These are phyloP conservation scores for Cyclotella baltica DNA, from an alignment of 108 stramenopile species.

Conservation along the genomic window DNA sequence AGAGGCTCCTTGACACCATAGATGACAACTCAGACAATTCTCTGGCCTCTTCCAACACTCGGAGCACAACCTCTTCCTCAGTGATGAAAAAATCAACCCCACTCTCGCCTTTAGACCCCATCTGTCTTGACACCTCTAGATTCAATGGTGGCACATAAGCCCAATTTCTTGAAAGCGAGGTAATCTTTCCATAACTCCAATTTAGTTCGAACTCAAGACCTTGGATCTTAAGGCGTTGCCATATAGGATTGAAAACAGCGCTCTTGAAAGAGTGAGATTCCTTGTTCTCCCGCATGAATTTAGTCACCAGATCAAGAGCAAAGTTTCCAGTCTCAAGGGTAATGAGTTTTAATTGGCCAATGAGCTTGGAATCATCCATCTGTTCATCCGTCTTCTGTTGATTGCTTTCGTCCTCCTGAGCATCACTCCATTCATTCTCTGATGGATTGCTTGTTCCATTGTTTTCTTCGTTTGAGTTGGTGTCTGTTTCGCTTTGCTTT, in stretches of 20 bases:
- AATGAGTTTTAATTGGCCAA: constrained; percentile 19
- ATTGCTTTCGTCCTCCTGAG: constrained; percentile 1
- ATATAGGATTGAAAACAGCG: constrained; percentile 29
- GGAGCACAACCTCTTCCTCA: constrained; percentile 43
- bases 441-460: background rate
- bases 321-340: constrained; percentile 30
- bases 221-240: constrained; percentile 43
- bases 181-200: constrained; percentile 41
- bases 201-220: constrained; percentile 15
- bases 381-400: background rate
- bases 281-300: constrained; percentile 20
- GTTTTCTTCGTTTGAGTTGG: no score
- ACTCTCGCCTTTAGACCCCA: constrained; percentile 29
- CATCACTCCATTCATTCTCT: constrained; percentile 4
- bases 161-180: constrained; percentile 36
- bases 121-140: no score
- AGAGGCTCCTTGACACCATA: constrained; percentile 1
- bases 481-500: no score
- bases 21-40: constrained; percentile 20
- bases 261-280: constrained; percentile 26
- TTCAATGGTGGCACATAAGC: constrained; percentile 43
- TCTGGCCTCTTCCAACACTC: constrained; percentile 28
- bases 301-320: constrained; percentile 18
- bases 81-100: constrained; percentile 42
- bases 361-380: constrained; percentile 37